A percentile compares a stretch with the other conserved stretches of the same genome.
These are phyloP conservation scores for Sarocladiaceae sp. DNA, from an alignment of 2,329 filamentous ascomycete species.

Conservation along the genomic window DNA sequence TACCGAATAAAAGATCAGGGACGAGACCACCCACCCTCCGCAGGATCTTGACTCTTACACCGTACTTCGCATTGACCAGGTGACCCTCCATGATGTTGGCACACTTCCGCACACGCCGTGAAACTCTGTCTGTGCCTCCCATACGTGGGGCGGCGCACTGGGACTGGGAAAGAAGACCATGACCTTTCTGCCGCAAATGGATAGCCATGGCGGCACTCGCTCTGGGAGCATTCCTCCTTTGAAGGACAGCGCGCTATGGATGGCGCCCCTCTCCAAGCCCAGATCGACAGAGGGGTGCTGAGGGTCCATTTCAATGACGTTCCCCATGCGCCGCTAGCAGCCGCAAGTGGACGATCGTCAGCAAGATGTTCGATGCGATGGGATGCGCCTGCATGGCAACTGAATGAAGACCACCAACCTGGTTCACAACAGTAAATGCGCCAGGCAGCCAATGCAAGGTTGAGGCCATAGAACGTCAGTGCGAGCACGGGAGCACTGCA, in stretches of 20 bases:
- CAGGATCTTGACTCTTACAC: not conserved
- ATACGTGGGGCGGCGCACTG: not conserved
- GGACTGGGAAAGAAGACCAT: too few species aligned
- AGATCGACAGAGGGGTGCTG: constrained; percentile 8
- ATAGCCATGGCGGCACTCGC: too few species aligned
- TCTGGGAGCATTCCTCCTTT: too few species aligned
- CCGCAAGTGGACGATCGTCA: not conserved
- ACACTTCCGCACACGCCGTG: not conserved
- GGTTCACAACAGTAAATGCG: not conserved
- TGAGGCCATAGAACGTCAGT: too few species aligned
- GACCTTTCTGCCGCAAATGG: too few species aligned
- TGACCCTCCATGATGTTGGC: not conserved
- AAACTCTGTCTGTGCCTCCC: not conserved
- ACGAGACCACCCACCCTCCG: not conserved
- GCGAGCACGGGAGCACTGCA: too few species aligned
- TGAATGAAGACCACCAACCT: not conserved
- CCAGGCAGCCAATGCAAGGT: too few species aligned
- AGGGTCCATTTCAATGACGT: not conserved
- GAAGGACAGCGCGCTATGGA: not conserved
- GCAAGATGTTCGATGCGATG: not conserved
- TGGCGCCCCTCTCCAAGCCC: not conserved
- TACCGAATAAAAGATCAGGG: not conserved
- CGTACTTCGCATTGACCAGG: not conserved
- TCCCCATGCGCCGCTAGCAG: not conserved
- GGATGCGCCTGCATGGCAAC: not conserved